Percentiles rank a stretch among this genome's conserved stretches.
phyloP scores from a whole-genome alignment of 1,284 basidiomycete species.

The Rhodotorula sp. region DNA sequence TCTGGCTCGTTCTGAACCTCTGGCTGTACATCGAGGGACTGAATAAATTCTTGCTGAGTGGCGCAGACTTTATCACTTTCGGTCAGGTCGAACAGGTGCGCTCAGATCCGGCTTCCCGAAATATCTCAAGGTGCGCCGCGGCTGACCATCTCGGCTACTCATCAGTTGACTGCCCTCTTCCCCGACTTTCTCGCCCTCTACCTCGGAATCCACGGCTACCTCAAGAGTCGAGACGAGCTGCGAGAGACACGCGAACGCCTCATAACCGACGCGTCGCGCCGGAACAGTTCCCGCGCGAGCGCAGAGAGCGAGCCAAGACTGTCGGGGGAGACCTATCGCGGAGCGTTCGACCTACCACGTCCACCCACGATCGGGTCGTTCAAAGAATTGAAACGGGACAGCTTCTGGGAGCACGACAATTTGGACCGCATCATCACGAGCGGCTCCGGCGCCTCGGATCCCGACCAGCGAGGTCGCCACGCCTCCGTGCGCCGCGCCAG shows the following conservation, averaged over 20 bases:
- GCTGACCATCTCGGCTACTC: neutral
- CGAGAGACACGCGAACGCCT: neutral
- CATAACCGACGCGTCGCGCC: neutral
- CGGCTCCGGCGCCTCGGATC: too few species aligned
- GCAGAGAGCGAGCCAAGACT: too few species aligned
- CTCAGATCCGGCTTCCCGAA: neutral
- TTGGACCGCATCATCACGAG: too few species aligned
- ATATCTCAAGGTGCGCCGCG: neutral
- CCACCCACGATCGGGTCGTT: too few species aligned
- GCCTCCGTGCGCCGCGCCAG: neutral
- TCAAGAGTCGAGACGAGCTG: constrained; percentile 3
- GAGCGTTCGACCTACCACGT: too few species aligned
- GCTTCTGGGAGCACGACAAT: too few species aligned
- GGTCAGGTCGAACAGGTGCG: constrained; percentile 5
- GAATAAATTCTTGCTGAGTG: constrained; percentile 13
- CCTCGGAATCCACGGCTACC: constrained; percentile 3
- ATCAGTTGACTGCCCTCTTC: constrained; percentile 23
- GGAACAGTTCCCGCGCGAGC: too few species aligned
- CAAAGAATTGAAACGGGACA: too few species aligned
- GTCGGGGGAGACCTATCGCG: too few species aligned
- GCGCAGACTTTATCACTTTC: constrained; percentile 13
- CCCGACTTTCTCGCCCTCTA: constrained; percentile 9
- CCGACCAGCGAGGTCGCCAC: neutral
- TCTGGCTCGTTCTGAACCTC: constrained; percentile 15
- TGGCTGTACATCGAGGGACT: constrained; percentile 9